Base-by-base conservation (phyloP, 352 stramenopile species). In the Pythium apleroticum region DNA sequence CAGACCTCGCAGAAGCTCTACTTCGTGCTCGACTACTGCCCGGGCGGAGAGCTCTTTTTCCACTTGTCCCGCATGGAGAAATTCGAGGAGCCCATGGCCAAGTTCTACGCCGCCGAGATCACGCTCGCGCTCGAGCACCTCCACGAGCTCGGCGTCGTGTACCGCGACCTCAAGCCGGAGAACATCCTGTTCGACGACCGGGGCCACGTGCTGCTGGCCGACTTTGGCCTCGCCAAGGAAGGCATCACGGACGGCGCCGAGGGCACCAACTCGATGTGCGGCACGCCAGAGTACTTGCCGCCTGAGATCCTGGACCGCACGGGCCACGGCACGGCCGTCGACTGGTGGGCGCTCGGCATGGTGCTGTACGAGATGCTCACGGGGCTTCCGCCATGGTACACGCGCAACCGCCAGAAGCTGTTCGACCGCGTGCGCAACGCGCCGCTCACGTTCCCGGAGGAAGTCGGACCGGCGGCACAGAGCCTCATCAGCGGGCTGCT, bases 361-460 rank as follows among this genome's bases (percentile, higher is more conserved):
- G 83, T 98, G 59, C 75, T 98, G 15, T 98, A 97, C 77, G 91
- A 98, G 66, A 97, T 98, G 91, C 80, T 98, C 31, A 98, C 87
- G 65, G 91, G 91, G 0, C 74, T 97, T 41, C 90, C 90, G 15
- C 91, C 88, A 17, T 97, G 91, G 91, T 97, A 97, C 84, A 97
- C 89, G 59, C 89, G 90, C 71, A 95, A 97, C 78, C 85, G 90
- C 49, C 86, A 97, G 71, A 97, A 97, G 71, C 79, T 97, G 30
- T 97, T 97, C 50, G 84, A 97, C 63, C 85, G 91, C n/a, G 82
- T 97, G 53, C 81, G 88, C 25, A 90, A 90, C 49, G 89, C 88
- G 20, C 88, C 88, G 52, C 68, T 97, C 37, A 95, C 86, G 45
- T 96, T 97, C 69, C 91, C 91, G 2, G 86, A 94, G 30, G 86